A percentile compares a stretch with the other conserved stretches of the same genome.
Evolutionary conservation across 2,329 filamentous ascomycete species (phyloP).

Genomic region (Pseudopyricularia cyperi): DNA sequence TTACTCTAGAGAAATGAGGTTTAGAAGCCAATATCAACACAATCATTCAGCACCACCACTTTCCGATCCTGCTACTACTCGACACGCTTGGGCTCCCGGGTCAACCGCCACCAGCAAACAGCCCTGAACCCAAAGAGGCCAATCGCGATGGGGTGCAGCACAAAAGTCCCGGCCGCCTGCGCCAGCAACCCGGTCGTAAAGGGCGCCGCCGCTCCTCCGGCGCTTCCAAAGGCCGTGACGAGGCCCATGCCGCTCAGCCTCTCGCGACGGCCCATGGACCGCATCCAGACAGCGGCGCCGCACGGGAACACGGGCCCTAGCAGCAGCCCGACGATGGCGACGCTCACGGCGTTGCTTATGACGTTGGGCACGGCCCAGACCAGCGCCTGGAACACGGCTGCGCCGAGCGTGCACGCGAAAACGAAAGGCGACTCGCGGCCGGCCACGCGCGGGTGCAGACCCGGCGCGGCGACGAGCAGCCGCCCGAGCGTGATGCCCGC

Average conservation of each 20-base stretch:
- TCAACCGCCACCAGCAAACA: constrained; percentile 49
- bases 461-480: constrained; percentile 52
- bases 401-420: constrained; percentile 45
- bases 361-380: constrained; percentile 69
- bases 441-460: constrained; percentile 27
- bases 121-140: constrained; percentile 52
- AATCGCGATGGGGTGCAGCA: constrained; percentile 55
- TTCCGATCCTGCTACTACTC: too few relatives aligned
- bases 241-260: constrained; percentile 52
- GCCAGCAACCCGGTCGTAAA: constrained; percentile 53
- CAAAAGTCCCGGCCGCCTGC: constrained; percentile 48
- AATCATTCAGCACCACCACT: too few relatives aligned
- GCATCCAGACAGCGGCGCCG: constrained; percentile 49
- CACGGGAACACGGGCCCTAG: constrained; percentile 73
- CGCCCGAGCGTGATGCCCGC: constrained; percentile 65
- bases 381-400: constrained; percentile 57
- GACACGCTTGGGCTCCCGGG: constrained; percentile 41
- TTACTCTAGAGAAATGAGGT: too few relatives aligned
- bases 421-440: constrained; percentile 53
- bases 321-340: constrained; percentile 59
- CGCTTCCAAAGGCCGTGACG: constrained; percentile 56
- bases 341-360: constrained; percentile 53
- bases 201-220: constrained; percentile 54
- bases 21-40: too few relatives aligned
- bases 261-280: constrained; percentile 43